Evolutionary conservation across 176 grass and related monocot genomes (phyloP), one percentile per base, ranked within the genome.

Genomic region (Leersia perrieri): DNA sequence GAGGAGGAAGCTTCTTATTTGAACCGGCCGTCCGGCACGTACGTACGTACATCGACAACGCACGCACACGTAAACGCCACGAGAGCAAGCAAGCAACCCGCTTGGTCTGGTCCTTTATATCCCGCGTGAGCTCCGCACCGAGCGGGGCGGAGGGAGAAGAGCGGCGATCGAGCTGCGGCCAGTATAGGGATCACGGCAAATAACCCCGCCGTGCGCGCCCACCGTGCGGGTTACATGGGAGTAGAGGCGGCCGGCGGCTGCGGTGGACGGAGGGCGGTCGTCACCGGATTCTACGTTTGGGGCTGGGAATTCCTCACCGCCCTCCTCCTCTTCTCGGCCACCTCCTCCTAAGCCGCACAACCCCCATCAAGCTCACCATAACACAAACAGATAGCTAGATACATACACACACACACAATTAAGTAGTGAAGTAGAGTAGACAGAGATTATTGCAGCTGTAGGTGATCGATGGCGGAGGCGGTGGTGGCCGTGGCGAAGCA

Each of bases 241-340:
- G 86, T 88, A 73, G 86, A 88, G 73, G 86, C 86, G 67, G 53
- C 8, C 53, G 87, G 76, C 16, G 76, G 53, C 76, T 68, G 70
- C 66, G 83, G 88, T 58, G 63, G n/a, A n/a, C n/a, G 87, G 87
- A 89, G 82, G 82, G 82, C 77, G 71, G 31, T 89, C 49, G 84
- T 97, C 82, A 87, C 66, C 63, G 94, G 94, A 8, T 97, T 97
- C 92, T 94, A 92, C 76, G 89, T 93, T 80, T 97, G 94, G 94
- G 94, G 85, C 79, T 92, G 94, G 94, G 85, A 94, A 61, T 94
- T 97, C 85, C 87, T 97, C 84, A 94, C 92, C 68, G 94, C 92
- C 71, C 92, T 97, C 47, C 70, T 97, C 28, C 88, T 97, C 84
- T 97, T 97, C 91, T 93, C 86, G 86, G 86, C 70, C 61, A 41